phyloP scores from a whole-genome alignment of 768 basidiomycete genomes.

The Wakefieldia striispora region DNA sequence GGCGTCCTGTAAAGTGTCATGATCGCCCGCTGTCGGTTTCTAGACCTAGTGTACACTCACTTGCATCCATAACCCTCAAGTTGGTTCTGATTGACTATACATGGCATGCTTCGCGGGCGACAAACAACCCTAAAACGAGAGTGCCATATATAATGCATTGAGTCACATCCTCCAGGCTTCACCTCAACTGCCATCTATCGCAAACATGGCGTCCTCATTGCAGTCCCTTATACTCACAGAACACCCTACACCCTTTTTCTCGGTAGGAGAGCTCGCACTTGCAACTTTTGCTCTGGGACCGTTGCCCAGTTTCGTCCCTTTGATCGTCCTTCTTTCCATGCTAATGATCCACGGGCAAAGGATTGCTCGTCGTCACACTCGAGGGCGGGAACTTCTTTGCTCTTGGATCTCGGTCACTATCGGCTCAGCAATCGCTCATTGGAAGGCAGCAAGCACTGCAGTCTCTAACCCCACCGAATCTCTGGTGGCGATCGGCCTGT shows the following conservation, averaged over 20 bases:
- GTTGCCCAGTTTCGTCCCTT: conserved; percentile 33
- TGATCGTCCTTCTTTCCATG: conserved; percentile 26
- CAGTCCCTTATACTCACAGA: conserved; percentile 24
- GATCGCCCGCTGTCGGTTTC: background rate
- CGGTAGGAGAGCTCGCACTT: conserved; percentile 19
- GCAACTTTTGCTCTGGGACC: conserved; percentile 29
- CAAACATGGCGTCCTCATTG: conserved; percentile 19
- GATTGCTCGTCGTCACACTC: conserved; percentile 26
- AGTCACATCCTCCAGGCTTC: background rate
- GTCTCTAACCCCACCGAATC: conserved; percentile 54
- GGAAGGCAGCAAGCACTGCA: conserved; percentile 47
- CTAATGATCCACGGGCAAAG: conserved; percentile 33
- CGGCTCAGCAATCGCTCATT: conserved; percentile 42
- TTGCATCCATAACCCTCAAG: background rate
- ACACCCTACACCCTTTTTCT: conserved; percentile 26
- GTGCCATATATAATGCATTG: conserved; percentile 12
- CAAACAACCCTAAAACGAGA: conserved; percentile 24
- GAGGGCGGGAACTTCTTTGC: conserved; percentile 30
- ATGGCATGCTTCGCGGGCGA: conserved; percentile 4
- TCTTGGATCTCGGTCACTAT: conserved; percentile 38
- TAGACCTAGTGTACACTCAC: background rate
- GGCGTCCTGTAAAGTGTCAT: background rate
- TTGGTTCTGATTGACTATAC: conserved; percentile 1
- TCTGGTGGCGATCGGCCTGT: conserved; percentile 40
- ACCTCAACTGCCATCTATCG: conserved; percentile 7